phyloP scores from a whole-genome alignment of 1,284 basidiomycete genomes.

The Melampsora larici-populina region DNA sequence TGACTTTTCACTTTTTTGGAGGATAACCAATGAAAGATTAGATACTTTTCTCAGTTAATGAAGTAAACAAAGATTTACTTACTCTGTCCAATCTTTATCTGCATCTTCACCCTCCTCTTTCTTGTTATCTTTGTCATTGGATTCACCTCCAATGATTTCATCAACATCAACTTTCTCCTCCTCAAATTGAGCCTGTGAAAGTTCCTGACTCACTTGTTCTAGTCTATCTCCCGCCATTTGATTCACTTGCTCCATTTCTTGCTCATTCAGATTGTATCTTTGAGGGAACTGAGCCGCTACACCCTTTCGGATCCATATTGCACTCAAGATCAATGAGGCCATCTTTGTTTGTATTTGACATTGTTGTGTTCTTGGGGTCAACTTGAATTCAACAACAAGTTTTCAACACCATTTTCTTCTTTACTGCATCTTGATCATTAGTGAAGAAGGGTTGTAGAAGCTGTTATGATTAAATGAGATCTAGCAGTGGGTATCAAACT shows the following conservation, averaged over 20 bases:
- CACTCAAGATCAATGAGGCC: conserved; percentile 58
- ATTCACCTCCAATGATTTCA: conserved; percentile 46
- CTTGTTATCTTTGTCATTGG: too few relatives aligned
- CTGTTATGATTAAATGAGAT: too few relatives aligned
- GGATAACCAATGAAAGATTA: too few relatives aligned
- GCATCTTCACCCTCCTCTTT: conserved; percentile 48
- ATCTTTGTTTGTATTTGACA: too few relatives aligned
- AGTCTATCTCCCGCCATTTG: conserved; percentile 81
- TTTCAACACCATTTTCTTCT: too few relatives aligned
- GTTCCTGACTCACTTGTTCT: conserved; percentile 77
- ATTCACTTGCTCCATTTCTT: conserved; percentile 84
- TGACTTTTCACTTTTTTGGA: too few relatives aligned
- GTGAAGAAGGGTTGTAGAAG: too few relatives aligned
- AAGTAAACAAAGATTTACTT: conserved; percentile 39
- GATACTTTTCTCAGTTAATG: too few relatives aligned
- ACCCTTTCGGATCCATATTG: conserved; percentile 77
- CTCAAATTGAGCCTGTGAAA: conserved; percentile 59
- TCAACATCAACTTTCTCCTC: conserved; percentile 47
- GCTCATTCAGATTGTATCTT: conserved; percentile 87
- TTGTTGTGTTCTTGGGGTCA: too few relatives aligned
- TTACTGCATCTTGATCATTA: too few relatives aligned
- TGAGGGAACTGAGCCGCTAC: conserved; percentile 70
- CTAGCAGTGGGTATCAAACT: too few relatives aligned
- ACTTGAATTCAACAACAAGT: too few relatives aligned
- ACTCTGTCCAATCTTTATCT: conserved; percentile 46